Conservation (phyloP, 805 yeast genomes). For the Candida nanaspora region DNA sequence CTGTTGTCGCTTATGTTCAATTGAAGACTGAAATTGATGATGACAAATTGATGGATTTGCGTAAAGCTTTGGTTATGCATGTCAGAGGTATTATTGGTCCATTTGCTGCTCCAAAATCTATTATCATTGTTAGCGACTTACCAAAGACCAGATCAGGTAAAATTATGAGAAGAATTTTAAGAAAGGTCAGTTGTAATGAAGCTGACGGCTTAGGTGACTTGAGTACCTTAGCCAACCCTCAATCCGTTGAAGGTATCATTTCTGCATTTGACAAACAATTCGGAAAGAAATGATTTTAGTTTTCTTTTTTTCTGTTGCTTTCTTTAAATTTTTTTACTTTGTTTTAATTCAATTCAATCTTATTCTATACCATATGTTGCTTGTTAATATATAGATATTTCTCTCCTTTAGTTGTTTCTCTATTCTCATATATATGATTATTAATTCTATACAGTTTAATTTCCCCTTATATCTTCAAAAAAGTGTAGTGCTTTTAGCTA, state of each 20-base stretch:
- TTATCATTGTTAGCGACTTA: slow-evolving; percentile 77
- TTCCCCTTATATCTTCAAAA: not conserved
- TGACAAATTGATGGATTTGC: slow-evolving; percentile 44
- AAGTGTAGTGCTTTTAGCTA: too few species aligned
- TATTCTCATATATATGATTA: not conserved
- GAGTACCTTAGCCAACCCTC: slow-evolving; percentile 83
- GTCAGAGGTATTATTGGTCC: slow-evolving; percentile 92
- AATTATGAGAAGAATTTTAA: slow-evolving; percentile 95
- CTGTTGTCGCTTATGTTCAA: slow-evolving; percentile 90
- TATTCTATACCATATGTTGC: not conserved
- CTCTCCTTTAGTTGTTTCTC: not conserved
- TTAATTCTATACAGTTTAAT: not conserved
- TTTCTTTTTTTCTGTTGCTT: not conserved
- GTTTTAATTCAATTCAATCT: not conserved
- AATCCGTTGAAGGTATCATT: slow-evolving; percentile 71
- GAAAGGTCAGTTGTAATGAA: slow-evolving; percentile 89
- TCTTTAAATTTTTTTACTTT: not conserved
- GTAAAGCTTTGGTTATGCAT: slow-evolving; percentile 73
- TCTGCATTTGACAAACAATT: slow-evolving; percentile 49
- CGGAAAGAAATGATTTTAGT: slow-evolving; percentile 22
- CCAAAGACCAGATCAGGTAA: slow-evolving; percentile 99
- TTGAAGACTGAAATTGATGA: slow-evolving; percentile 47
- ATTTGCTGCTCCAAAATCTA: slow-evolving; percentile 90
- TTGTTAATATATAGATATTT: not conserved
- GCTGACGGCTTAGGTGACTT: slow-evolving; percentile 89